Base-by-base conservation (phyloP, 768 basidiomycete genomes). In the Pleurotus sapidus region DNA sequence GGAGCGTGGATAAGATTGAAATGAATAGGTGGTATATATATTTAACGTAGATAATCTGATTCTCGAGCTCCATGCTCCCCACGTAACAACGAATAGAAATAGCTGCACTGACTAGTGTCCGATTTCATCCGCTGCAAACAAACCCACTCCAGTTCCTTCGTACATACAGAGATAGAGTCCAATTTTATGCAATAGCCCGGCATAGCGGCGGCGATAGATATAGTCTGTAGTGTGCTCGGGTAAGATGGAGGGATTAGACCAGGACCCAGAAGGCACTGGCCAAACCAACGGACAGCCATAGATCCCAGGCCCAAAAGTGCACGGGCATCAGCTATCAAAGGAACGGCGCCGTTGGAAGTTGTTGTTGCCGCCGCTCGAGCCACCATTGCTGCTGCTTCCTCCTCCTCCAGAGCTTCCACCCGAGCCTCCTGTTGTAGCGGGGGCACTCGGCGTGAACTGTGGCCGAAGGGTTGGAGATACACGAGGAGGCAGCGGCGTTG, bases 401-500 rank as follows among this genome's bases (percentile, higher is more conserved):
- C 67, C 64, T 12, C 60, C 17, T 20, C 61, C 56, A 12, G 70
- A 64, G 39, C 64, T 53, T n/a, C 62, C 67, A 27, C 60, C 69
- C 8, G 30, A 34, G 30, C 30, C 30, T 11, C 30, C 30, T 34
- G 30, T 34, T 34, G 30, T 11, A 46, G 75, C 66, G 18, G 72
- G 71, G 1, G 81, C 71, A 24, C 77, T 78, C 3, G 90, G 90
- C 7, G 83, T 81, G 68, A 85, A 86, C n/a, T 5, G 84, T 86
- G 12, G 87, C 80, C 12, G 74, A 69, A 14, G 87, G 81, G 65
- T 77, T 85, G 17, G 89, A 68, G 55, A 91, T 70, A 66, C 91
- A 93, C 12, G 88, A 86, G 55, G 74, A 80, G 20, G 81, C 87
- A 40, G 81, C 87, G 38, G 84, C 71, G 57, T 74, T 74, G 42